phyloP scores from a whole-genome alignment of 2,329 filamentous ascomycete species.

The Phialemoniopsis sp. region DNA sequence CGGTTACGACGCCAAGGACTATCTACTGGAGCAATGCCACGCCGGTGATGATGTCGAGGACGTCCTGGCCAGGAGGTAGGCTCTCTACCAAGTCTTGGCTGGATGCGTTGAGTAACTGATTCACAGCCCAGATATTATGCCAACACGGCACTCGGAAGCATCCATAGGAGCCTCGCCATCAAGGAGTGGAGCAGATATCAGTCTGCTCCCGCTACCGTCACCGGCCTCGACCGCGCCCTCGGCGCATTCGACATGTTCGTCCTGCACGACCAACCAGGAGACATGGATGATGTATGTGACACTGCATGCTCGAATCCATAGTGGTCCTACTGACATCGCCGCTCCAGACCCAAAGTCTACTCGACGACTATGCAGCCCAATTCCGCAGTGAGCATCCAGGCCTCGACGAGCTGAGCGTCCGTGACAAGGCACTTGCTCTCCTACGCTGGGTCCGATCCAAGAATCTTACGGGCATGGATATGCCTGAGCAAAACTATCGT shows the following conservation, averaged over 20 bases:
- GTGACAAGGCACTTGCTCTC: conserved; percentile 64
- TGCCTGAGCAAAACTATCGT: conserved; percentile 65
- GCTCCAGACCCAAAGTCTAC: conserved; percentile 22
- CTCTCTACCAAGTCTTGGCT: conserved; percentile 18
- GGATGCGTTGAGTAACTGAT: conserved; percentile 7
- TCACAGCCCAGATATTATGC: conserved; percentile 62
- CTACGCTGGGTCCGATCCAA: conserved; percentile 65
- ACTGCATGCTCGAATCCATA: not conserved
- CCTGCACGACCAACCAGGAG: conserved; percentile 66
- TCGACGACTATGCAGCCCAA: conserved; percentile 58
- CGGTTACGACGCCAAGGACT: conserved; percentile 88
- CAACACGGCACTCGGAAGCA: conserved; percentile 67
- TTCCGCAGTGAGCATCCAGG: conserved; percentile 50
- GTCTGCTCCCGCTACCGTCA: conserved; percentile 20
- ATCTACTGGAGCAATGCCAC: conserved; percentile 63
- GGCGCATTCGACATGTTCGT: conserved; percentile 90
- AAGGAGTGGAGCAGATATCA: conserved; percentile 66
- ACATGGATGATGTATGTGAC: conserved; percentile 63
- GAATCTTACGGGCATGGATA: conserved; percentile 67
- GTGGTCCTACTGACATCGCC: conserved; percentile 1
- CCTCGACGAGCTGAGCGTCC: conserved; percentile 53
- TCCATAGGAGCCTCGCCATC: conserved; percentile 78
- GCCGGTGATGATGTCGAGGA: conserved; percentile 61
- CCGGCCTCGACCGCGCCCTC: conserved; percentile 65
- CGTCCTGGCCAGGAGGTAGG: conserved; percentile 67